These are phyloP conservation scores for Cicer pinnatifidum DNA, from an alignment of 306 rosid species.

Conservation along the genomic window DNA sequence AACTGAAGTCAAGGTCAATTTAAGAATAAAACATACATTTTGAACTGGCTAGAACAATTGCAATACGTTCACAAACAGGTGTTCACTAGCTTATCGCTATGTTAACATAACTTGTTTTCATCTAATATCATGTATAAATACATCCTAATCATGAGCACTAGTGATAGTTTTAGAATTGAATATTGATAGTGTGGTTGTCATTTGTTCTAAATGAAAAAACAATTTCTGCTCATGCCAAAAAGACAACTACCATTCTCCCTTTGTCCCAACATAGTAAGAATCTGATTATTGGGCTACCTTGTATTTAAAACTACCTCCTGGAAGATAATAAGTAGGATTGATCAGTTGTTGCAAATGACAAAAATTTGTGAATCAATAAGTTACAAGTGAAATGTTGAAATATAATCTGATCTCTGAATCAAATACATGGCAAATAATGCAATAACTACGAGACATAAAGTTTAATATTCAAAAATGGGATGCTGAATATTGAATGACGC, in stretches of 20 bases:
- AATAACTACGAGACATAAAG: constrained; percentile 5
- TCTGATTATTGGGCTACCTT: not conserved
- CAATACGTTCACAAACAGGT: not conserved
- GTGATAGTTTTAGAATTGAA: not conserved
- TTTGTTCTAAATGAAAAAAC: no score
- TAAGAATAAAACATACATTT: not conserved
- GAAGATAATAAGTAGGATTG: no score
- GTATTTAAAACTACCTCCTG: not conserved
- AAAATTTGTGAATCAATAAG: constrained; percentile 15
- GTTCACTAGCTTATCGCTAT: not conserved
- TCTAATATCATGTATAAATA: not conserved
- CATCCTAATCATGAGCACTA: not conserved
- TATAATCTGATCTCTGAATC: constrained; percentile 7
- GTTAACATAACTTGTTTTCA: not conserved
- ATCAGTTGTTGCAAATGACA: not conserved
- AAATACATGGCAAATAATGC: constrained; percentile 24
- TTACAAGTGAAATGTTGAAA: constrained; percentile 11
- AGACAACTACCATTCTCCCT: not conserved
- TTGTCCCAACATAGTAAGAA: not conserved
- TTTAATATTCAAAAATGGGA: not conserved
- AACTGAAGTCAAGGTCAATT: no score
- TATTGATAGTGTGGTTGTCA: not conserved
- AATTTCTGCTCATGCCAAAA: no score
- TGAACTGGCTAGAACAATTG: not conserved
- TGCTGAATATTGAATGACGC: constrained; percentile 1